phyloP scores from a whole-genome alignment of 169 alveolate species.

The Cryptosporidium sp. region DNA sequence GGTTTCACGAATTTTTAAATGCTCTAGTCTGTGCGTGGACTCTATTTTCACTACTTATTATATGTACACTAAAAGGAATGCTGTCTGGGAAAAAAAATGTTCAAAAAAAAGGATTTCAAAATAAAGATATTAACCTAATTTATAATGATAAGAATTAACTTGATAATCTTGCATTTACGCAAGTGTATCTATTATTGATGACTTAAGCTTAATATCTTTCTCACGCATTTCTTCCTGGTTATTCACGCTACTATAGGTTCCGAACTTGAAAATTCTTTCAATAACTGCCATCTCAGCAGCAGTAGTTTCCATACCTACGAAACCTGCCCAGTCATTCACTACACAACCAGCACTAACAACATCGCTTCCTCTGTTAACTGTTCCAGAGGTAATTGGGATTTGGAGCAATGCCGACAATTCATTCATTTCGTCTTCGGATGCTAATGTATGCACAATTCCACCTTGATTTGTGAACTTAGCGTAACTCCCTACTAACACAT shows the following conservation, averaged over 20 bases:
- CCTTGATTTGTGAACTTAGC: slow-evolving; percentile 96
- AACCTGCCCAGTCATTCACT: slow-evolving; percentile 99
- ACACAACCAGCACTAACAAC: slow-evolving; percentile 95
- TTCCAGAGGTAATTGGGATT: slow-evolving; percentile 98
- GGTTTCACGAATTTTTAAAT: slow-evolving; percentile 59
- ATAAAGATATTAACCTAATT: slow-evolving; percentile 7
- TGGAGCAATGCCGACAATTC: slow-evolving; percentile 95
- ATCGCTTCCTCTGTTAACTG: slow-evolving; percentile 98
- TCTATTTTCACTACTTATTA: slow-evolving; percentile 16
- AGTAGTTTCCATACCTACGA: slow-evolving; percentile 99
- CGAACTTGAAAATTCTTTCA: slow-evolving; percentile 94
- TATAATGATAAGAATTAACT: neutral
- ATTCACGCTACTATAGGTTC: slow-evolving; percentile 80
- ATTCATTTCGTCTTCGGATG: slow-evolving; percentile 97
- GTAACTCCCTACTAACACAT: slow-evolving; percentile 98
- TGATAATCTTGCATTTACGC: slow-evolving; percentile 14
- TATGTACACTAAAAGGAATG: slow-evolving; percentile 7
- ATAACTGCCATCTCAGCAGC: slow-evolving; percentile 96
- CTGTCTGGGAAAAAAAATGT: neutral
- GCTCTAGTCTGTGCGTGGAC: slow-evolving; percentile 51
- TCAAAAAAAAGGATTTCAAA: neutral
- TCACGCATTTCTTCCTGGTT: slow-evolving; percentile 76
- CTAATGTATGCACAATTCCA: slow-evolving; percentile 96
- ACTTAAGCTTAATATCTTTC: slow-evolving; percentile 77
- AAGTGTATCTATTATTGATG: slow-evolving; percentile 82